Evolutionary conservation across 345 rosid species (phyloP), one percentile per base, ranked within the genome.

Genomic region (Eucalyptus paniculata): DNA sequence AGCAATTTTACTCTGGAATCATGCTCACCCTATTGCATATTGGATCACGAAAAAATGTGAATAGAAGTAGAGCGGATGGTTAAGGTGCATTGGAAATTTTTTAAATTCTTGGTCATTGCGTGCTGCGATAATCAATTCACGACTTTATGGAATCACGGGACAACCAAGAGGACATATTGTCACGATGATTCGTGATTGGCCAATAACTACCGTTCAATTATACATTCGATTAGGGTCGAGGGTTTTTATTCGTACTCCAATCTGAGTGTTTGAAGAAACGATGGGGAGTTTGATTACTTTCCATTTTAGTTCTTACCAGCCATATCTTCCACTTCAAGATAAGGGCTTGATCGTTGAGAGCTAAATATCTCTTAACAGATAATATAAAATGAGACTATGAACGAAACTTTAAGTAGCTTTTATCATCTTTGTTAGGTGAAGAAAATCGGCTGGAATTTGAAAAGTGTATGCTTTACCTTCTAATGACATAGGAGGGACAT

Each of bases 1-100:
- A 56, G 28, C 12, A 10, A 10, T 56, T 23, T 0, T 56, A 56
- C 62, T 24, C 6, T 0, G 0, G 0, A 56, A 10, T 0, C 30
- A 56, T 24, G 30, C 30, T 24, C 62, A 2, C 0, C 69, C 18
- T 12, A 12, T n/a, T 0, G 37, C 11, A 15, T n/a, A 7, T 15
- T 8, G 40, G 42, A 34, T 69, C 44, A 18, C 4, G 24, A 34
- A n/a, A 5, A 34, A 18, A 24, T 14, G 13, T 34, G 81, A 32
- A 34, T 19, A 32, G 44, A 34, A 69, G 24, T 3, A 34, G 81
- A 69, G 44, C 12, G 2, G 13, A 60, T 30, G 32, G 1, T 28
- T 28, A 28, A 0, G 0, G 5, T 1, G 32, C 32, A 0, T 60
- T 13, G n/a, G 69, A 60, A 60, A 28, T 60, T 60, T 60, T 60